Base-by-base conservation (phyloP, 371 early-diverging fungal species). In the Blastocladiella emersonii region DNA sequence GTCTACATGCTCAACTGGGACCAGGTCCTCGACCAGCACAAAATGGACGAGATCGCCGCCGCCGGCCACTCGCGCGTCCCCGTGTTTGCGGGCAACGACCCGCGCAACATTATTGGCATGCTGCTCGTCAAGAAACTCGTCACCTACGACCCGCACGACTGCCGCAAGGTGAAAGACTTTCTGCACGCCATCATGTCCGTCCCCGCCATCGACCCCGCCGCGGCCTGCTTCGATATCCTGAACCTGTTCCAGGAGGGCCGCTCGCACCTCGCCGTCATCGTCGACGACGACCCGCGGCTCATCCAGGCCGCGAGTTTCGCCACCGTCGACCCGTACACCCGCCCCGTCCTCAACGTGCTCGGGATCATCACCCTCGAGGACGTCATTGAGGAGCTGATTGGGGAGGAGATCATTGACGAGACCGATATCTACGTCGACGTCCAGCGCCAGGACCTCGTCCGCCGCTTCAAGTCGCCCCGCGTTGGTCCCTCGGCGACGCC, bases 361-460 rank as follows among this genome's bases (percentile, higher is more conserved):
- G 98, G 98, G 12, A 89, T 95, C 13, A 87, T 97, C 55, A 97
- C 98, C 0, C 73, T 95, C 37, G 98, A 97, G 69, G 98, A 97
- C 71, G 91, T 97, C 17, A 91, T 97, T 66, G 96, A 97, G 72
- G 96, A 95, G 74, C 73, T 95, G n/a, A 86, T 97, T 70, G 89
- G 89, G 21, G 86, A 86, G 65, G 81, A 78, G 73, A 72, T 63
- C 12, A 17, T 62, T 41, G 57, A 57, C 53, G 44, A 91, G 67
- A 93, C 93, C 1, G 94, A 95, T 71, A 90, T 88, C 37, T 93
- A 90, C 72, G 80, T 93, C 25, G 94, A 95, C 61, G 75, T 82
- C 61, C 70, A 70, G 45, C 68, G 70, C 32, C 73, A 59, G 36
- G 43, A 25, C 44, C 59, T 34, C n/a, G 59, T 59, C 30, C 35